Conservation (phyloP, 2,329 filamentous ascomycete species). For the Ploettnerulaceae sp. region DNA sequence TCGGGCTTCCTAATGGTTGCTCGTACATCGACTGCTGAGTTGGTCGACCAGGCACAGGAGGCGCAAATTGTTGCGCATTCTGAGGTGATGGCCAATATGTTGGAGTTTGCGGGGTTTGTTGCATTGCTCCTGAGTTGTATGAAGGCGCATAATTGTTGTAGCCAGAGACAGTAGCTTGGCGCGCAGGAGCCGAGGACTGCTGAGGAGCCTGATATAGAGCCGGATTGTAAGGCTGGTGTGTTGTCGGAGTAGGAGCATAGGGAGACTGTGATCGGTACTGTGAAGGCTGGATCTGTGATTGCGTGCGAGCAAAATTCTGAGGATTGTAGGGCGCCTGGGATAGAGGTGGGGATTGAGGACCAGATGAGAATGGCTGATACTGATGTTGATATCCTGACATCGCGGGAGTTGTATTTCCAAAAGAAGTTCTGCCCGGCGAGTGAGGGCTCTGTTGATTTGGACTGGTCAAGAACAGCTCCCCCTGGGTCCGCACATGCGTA, state of each 20-base stretch:
- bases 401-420: constrained; percentile 29
- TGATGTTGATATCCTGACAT: constrained; percentile 47
- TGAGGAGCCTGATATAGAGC: constrained; percentile 40
- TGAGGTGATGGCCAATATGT: constrained; percentile 22
- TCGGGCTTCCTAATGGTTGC: constrained; percentile 24
- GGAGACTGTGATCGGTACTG: constrained; percentile 44
- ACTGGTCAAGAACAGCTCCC: constrained; percentile 58
- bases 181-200: constrained; percentile 49
- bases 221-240: constrained; percentile 63
- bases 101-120: constrained; percentile 41
- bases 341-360: constrained; percentile 29
- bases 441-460: constrained; percentile 22
- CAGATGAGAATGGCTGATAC: constrained; percentile 42
- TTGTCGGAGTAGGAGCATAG: constrained; percentile 46
- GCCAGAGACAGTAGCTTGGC: constrained; percentile 49
- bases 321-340: constrained; percentile 55
- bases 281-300: constrained; percentile 35
- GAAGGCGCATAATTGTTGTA: constrained; percentile 47
- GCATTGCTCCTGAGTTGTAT: constrained; percentile 31
- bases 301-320: constrained; percentile 49
- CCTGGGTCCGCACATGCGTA: constrained; percentile 36
- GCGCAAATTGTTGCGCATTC: constrained; percentile 21
- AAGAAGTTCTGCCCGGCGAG: constrained; percentile 27
- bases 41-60: constrained; percentile 25
- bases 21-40: constrained; percentile 27